A percentile compares a stretch with the other conserved stretches of the same genome.
These are phyloP conservation scores for Phanerochaete sordida DNA, from an alignment of 768 basidiomycete genomes.

Conservation along the genomic window DNA sequence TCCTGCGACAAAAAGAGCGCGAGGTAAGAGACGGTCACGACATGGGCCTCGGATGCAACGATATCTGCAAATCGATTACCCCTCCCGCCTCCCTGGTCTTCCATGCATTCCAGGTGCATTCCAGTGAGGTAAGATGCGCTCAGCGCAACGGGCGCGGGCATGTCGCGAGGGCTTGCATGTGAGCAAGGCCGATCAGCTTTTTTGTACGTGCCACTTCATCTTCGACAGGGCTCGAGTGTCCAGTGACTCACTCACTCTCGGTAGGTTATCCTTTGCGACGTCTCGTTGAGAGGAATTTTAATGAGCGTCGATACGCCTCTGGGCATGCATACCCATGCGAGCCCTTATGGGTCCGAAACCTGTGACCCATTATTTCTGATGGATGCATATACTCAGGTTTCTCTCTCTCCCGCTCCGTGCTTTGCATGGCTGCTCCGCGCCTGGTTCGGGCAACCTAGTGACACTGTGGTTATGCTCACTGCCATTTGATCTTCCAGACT, in stretches of 20 bases:
- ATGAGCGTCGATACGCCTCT: not conserved
- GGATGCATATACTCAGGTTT: not conserved
- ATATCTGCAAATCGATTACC: not conserved
- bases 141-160: not conserved
- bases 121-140: not conserved
- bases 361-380: not conserved
- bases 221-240: not conserved
- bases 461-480: not conserved
- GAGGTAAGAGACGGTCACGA: too few species aligned
- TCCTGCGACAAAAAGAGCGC: too few species aligned
- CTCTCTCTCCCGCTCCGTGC: not conserved
- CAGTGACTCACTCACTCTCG: not conserved
- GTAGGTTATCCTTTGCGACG: not conserved
- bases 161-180: not conserved
- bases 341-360: not conserved
- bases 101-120: not conserved
- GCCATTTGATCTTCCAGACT: not conserved
- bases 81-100: not conserved
- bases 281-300: not conserved
- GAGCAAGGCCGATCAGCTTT: not conserved
- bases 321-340: not conserved
- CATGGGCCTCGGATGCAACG: too few species aligned
- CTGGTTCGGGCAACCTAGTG: not conserved
- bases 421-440: not conserved
- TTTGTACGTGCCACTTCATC: not conserved